These are phyloP conservation scores for Silene uniflora DNA, from an alignment of 148 eudicot species.

Conservation along the genomic window DNA sequence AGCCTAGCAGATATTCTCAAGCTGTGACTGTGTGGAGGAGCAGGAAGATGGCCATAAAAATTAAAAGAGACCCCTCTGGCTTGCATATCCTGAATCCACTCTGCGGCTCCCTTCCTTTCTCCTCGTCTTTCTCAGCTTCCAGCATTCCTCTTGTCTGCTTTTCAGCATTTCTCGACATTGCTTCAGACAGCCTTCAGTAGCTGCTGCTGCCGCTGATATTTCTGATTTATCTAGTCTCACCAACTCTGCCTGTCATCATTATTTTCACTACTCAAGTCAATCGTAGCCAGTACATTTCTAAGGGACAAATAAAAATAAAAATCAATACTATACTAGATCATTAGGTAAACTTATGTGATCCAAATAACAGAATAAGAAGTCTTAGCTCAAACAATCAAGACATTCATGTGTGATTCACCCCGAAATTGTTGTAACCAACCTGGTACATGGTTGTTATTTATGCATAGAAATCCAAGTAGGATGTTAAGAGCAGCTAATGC, in stretches of 20 bases:
- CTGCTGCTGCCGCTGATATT: background rate
- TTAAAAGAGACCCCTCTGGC: conserved; percentile 75
- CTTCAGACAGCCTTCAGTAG: too few species aligned
- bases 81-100: conserved; percentile 93
- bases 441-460: background rate
- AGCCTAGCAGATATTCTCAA: conserved; percentile 45
- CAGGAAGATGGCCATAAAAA: conserved; percentile 70
- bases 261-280: background rate
- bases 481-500: background rate
- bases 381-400: conserved; percentile 3
- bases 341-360: background rate
- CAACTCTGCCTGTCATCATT: conserved; percentile 39
- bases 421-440: background rate
- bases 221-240: conserved; percentile 20
- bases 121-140: too few species aligned
- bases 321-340: background rate
- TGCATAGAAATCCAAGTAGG: background rate
- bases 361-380: background rate
- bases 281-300: background rate
- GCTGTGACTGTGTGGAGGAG: conserved; percentile 37
- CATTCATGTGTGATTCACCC: background rate
- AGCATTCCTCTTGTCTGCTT: conserved; percentile 19
- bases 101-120: too few species aligned
- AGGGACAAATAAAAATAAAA: background rate
- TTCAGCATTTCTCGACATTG: conserved; percentile 22